Conservation (phyloP, 202 grass and related monocot genomes). For the Carex arenaria region DNA sequence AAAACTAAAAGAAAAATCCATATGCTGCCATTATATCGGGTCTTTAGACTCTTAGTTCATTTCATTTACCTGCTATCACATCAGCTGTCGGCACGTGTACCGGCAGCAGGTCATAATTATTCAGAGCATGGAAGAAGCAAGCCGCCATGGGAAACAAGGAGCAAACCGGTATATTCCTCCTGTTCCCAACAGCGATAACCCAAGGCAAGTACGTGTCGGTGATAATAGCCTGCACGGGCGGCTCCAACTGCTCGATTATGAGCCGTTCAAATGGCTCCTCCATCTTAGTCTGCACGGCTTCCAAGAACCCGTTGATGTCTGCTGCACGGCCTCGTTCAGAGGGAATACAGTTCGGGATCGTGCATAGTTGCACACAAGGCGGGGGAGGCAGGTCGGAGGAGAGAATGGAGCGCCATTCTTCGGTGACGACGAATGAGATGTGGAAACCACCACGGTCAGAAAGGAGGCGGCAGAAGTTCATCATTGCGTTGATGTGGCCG, state of each 20-base stretch:
- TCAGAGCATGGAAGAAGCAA: slow-evolving; percentile 31
- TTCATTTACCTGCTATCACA: slow-evolving; percentile 13
- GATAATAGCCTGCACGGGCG: slow-evolving; percentile 40
- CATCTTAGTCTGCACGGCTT: slow-evolving; percentile 61
- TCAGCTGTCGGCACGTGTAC: neutral
- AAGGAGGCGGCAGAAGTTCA: slow-evolving; percentile 57
- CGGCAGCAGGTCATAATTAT: slow-evolving; percentile 7
- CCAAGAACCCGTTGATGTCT: slow-evolving; percentile 49
- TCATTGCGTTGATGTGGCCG: slow-evolving; percentile 80
- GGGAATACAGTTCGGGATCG: slow-evolving; percentile 73
- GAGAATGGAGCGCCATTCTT: slow-evolving; percentile 74
- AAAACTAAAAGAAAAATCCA: neutral
- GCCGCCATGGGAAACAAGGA: slow-evolving; percentile 62
- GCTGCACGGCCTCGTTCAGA: slow-evolving; percentile 63
- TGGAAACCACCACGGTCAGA: slow-evolving; percentile 31
- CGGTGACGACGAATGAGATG: slow-evolving; percentile 66
- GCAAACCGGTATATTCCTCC: slow-evolving; percentile 49
- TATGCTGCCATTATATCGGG: neutral
- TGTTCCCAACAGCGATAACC: slow-evolving; percentile 50
- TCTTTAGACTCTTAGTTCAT: too few species aligned
- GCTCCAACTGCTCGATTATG: slow-evolving; percentile 31
- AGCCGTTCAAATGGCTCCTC: slow-evolving; percentile 59
- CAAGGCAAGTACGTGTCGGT: slow-evolving; percentile 51
- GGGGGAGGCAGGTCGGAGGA: neutral
- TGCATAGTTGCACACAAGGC: slow-evolving; percentile 32